phyloP scores from a whole-genome alignment of 106 monocot genomes.

The Platanthera zijinensis region DNA sequence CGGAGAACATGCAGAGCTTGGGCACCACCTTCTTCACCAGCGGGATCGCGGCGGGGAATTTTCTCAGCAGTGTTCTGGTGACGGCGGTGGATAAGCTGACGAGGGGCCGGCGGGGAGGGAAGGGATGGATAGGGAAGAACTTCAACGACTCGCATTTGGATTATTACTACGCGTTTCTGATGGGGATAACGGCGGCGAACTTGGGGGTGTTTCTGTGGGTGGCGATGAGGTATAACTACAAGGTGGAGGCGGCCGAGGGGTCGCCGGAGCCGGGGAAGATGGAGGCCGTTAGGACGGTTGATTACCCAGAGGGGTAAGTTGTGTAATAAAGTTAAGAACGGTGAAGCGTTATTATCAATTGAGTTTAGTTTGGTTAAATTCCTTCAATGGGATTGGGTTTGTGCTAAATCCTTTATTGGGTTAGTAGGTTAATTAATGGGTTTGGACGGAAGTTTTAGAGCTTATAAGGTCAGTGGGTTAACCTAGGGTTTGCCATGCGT shows the following conservation, averaged over 20 bases:
- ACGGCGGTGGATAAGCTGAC: slow-evolving; percentile 39
- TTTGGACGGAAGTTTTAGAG: too few relatives aligned
- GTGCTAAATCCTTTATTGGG: too few relatives aligned
- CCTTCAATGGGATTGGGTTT: too few relatives aligned
- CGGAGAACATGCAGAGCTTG: slow-evolving; percentile 65
- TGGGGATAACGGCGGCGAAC: slow-evolving; percentile 34
- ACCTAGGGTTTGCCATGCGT: too few relatives aligned
- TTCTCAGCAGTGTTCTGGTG: slow-evolving; percentile 55
- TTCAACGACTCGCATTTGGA: slow-evolving; percentile 64
- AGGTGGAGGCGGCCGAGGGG: slow-evolving; percentile 37
- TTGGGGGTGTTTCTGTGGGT: slow-evolving; percentile 37
- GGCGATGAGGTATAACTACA: slow-evolving; percentile 43
- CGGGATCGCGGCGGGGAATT: slow-evolving; percentile 56
- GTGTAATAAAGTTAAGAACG: too few relatives aligned
- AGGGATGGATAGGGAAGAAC: slow-evolving; percentile 68
- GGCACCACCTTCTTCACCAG: slow-evolving; percentile 70
- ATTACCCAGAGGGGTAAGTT: too few relatives aligned
- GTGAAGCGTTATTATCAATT: too few relatives aligned
- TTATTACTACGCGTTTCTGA: slow-evolving; percentile 56
- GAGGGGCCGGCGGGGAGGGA: slow-evolving; percentile 22
- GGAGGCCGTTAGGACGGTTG: slow-evolving; percentile 10
- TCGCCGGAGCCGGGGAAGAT: slow-evolving; percentile 10
- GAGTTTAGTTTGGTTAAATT: too few relatives aligned
- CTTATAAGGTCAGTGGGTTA: too few relatives aligned
- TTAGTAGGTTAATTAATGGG: too few relatives aligned